These are phyloP conservation scores for Pestalotiopsis sp. DNA, from an alignment of 2,329 filamentous ascomycete species.

Conservation along the genomic window DNA sequence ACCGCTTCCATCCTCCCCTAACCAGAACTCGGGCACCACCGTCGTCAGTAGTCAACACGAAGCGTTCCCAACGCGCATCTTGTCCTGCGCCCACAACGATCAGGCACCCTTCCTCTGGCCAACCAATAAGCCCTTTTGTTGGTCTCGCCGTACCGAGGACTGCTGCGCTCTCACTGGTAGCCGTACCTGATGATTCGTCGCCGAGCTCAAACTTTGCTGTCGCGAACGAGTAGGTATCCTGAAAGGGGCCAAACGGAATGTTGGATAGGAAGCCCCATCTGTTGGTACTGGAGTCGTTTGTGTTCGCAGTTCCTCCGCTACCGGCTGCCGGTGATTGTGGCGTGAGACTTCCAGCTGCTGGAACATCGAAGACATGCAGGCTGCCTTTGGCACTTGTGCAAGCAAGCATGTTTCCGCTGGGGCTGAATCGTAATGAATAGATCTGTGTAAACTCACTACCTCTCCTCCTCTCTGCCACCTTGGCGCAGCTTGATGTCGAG, in stretches of 20 bases:
- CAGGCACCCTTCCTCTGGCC: conserved; percentile 74
- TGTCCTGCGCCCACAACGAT: conserved; percentile 78
- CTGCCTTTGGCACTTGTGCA: conserved; percentile 97
- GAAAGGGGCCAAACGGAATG: conserved; percentile 86
- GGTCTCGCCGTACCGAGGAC: conserved; percentile 59
- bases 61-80: conserved; percentile 88
- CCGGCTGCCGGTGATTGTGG: conserved; percentile 6
- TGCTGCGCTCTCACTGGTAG: conserved; percentile 40
- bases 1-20: conserved; percentile 82
- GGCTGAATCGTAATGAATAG: conserved; percentile 86
- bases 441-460: conserved; percentile 88
- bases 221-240: conserved; percentile 85
- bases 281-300: conserved; percentile 56
- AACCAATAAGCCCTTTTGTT: conserved; percentile 83
- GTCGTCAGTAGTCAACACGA: conserved; percentile 68
- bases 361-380: conserved; percentile 89
- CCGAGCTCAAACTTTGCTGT: conserved; percentile 82
- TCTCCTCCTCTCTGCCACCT: conserved; percentile 81
- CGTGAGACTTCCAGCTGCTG: conserved; percentile 48
- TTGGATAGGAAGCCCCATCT: conserved; percentile 88
- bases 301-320: conserved; percentile 17
- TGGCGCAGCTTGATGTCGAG: conserved; percentile 77
- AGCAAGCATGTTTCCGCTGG: conserved; percentile 77
- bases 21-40: conserved; percentile 69
- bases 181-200: conserved; percentile 63